Base-by-base conservation (phyloP, 768 basidiomycete species). In the Lactarius evosmus region DNA sequence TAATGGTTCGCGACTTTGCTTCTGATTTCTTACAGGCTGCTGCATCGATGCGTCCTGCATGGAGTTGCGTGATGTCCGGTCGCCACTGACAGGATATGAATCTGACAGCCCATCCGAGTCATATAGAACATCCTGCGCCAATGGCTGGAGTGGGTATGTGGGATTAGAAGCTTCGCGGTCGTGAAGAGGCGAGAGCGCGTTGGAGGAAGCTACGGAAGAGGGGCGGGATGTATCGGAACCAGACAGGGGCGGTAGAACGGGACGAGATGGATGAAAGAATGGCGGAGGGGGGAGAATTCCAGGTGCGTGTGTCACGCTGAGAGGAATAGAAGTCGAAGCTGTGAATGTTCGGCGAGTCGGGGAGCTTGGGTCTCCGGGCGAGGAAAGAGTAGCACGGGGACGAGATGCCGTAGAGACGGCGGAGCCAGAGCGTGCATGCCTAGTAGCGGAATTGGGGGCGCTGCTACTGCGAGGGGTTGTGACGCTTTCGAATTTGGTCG, bases 271-370 rank as follows among this genome's bases (percentile, higher is more conserved):
- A 25, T 80, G 83, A 71, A 92, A 92, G 77, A 93, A 92, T 7
- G 88, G 86, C 5, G 89, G 83, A 11, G 89, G 85, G 17, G 92
- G 89, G 60, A 86, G 84, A 22, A 92, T 88, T 34, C 89, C 90
- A 50, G 84, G 83, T 14, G 86, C 85, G 72, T 91, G 87, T 0
- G 87, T 86, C 1, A 62, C 63, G 41, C 57, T 63, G 38, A 58
- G 56, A 36, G 64, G 55, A 14, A 69, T n/a, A 57, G 66, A 54
- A 22, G 17, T 34, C 16, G 64, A 50, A 55, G 29, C 22, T 9
- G 46, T 16, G 19, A 62, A 69, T 29, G 62, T 29, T 49, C 54
- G 56, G 33, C 55, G 62, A 27, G 62, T 41, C 2, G 68, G 66
- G 16, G 67, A 61, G 36, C 44, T 62, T 14, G 66, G 67, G 54